These are phyloP conservation scores for Phytopythium delawarense DNA, from an alignment of 352 stramenopile species.

Conservation along the genomic window DNA sequence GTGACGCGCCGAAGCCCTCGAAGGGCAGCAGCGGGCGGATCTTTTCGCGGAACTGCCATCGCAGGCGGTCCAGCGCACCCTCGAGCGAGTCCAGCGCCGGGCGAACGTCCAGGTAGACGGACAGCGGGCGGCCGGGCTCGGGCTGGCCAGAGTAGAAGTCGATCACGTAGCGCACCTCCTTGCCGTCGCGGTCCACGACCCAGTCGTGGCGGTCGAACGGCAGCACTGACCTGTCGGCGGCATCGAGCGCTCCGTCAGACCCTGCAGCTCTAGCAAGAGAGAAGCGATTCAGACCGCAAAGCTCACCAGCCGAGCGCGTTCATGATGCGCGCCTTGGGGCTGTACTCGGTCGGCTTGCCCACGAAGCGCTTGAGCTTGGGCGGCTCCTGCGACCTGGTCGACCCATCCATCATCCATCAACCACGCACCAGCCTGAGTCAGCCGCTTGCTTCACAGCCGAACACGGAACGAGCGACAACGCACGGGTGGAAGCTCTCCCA, in stretches of 20 bases:
- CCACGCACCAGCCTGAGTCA: background rate
- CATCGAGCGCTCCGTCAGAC: background rate
- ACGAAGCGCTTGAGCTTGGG: slow-evolving; percentile 94
- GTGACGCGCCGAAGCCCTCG: slow-evolving; percentile 34
- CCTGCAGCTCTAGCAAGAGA: background rate
- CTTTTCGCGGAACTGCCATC: slow-evolving; percentile 80
- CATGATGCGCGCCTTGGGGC: slow-evolving; percentile 92
- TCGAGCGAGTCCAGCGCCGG: slow-evolving; percentile 92
- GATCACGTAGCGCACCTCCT: slow-evolving; percentile 97
- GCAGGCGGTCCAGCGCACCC: slow-evolving; percentile 66
- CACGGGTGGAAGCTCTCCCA: slow-evolving; percentile 85
- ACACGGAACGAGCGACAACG: slow-evolving; percentile 7
- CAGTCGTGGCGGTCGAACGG: slow-evolving; percentile 99
- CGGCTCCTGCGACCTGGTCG: slow-evolving; percentile 25
- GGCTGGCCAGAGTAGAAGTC: slow-evolving; percentile 98
- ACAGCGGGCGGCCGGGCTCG: slow-evolving; percentile 70
- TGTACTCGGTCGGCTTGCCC: slow-evolving; percentile 93
- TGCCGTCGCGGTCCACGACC: slow-evolving; percentile 91
- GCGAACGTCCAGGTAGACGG: slow-evolving; percentile 95
- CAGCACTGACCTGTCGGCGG: slow-evolving; percentile 61
- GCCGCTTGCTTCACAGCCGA: background rate
- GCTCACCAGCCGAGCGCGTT: slow-evolving; percentile 74
- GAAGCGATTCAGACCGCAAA: background rate
- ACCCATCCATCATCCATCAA: background rate
- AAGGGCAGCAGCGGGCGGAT: slow-evolving; percentile 71